Conservation (phyloP, 179 eudicot genomes). For the Drosera spatulata region DNA sequence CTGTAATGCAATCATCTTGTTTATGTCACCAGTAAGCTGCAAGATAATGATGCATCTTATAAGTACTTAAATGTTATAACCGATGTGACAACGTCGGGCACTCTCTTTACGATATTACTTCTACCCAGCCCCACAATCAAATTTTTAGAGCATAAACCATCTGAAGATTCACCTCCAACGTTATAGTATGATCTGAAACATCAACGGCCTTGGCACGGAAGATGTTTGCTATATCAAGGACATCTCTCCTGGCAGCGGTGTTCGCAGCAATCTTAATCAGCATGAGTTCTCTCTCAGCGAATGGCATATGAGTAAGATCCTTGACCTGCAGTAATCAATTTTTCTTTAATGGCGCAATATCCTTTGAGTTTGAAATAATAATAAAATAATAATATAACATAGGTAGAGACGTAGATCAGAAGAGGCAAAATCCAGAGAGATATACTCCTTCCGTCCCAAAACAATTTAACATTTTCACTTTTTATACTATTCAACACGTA, state of each 20-base stretch:
- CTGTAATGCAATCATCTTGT: constrained; percentile 66
- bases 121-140: not conserved
- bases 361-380: too few relatives aligned
- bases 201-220: constrained; percentile 91
- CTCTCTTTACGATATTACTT: too few relatives aligned
- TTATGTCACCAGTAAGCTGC: constrained; percentile 50
- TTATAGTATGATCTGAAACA: constrained; percentile 86
- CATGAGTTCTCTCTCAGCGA: constrained; percentile 90
- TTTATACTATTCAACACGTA: too few relatives aligned
- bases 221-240: constrained; percentile 75
- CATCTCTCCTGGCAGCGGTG: constrained; percentile 75
- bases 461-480: too few relatives aligned
- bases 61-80: too few relatives aligned
- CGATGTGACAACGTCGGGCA: too few relatives aligned
- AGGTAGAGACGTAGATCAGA: too few relatives aligned
- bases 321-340: constrained; percentile 34
- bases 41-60: constrained; percentile 1
- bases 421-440: too few relatives aligned
- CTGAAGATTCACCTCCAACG: constrained; percentile 46
- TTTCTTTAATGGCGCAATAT: not conserved
- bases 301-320: constrained; percentile 70
- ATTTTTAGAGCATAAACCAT: not conserved
- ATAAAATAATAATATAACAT: too few relatives aligned
- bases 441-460: too few relatives aligned
- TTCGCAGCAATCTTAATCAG: constrained; percentile 79